phyloP scores from a whole-genome alignment of 164 flowering plant genomes.

The Sedum album region DNA sequence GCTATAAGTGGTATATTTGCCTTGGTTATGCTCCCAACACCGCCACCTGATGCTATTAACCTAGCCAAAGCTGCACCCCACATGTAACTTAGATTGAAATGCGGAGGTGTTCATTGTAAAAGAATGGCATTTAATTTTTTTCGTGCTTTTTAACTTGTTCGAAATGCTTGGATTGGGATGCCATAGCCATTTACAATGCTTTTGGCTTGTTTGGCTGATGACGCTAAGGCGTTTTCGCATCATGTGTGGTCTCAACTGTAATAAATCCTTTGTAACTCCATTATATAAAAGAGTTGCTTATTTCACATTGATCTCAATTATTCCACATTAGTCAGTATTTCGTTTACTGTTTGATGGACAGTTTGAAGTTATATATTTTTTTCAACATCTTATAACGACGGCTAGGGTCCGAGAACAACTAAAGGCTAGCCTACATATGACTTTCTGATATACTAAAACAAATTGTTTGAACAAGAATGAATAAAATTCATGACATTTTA shows the following conservation, averaged over 20 bases:
- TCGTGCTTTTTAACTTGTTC: neutral
- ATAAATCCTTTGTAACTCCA: neutral
- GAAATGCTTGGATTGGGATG: neutral
- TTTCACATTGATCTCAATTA: no score
- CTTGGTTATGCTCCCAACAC: constrained; percentile 11
- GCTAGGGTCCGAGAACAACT: no score
- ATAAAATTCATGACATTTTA: no score
- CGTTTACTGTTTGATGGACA: no score
- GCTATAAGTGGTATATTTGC: constrained; percentile 12
- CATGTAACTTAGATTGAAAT: neutral
- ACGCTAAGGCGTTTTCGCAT: neutral
- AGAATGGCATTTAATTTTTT: neutral
- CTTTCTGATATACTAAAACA: no score
- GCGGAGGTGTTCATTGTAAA: neutral
- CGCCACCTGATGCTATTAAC: constrained; percentile 8
- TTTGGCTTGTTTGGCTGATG: neutral
- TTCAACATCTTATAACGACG: no score
- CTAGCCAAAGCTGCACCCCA: neutral
- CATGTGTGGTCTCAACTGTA: neutral
- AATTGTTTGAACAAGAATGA: no score
- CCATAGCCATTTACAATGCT: neutral
- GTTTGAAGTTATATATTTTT: no score
- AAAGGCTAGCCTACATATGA: no score
- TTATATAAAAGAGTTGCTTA: no score
- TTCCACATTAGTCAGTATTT: no score